Evolutionary conservation across 2,329 filamentous ascomycete genomes (phyloP).

Genomic region (Huntiella abstrusa): DNA sequence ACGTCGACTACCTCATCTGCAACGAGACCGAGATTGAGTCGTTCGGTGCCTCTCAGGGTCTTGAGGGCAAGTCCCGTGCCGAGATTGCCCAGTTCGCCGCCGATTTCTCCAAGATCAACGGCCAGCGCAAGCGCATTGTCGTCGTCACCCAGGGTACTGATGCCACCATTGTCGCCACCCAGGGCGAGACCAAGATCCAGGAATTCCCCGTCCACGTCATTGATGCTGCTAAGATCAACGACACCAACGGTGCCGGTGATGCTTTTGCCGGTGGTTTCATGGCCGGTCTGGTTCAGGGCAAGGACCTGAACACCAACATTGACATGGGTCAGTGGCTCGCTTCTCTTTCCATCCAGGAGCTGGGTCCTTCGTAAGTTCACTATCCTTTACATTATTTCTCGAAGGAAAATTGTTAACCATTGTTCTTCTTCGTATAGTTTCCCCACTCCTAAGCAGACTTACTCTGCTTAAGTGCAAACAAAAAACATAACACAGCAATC

Average conservation of each 20-base stretch:
- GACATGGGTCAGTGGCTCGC: conserved; percentile 97
- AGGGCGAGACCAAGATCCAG: conserved; percentile 50
- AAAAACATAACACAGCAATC: not conserved
- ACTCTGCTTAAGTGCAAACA: conserved; percentile 24
- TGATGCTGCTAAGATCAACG: conserved; percentile 59
- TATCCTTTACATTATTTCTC: not conserved
- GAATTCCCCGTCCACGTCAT: conserved; percentile 71
- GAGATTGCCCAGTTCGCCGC: conserved; percentile 75
- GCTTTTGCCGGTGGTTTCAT: conserved; percentile 90
- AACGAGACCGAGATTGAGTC: conserved; percentile 90
- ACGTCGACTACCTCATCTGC: conserved; percentile 91
- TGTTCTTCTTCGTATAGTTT: conserved; percentile 31
- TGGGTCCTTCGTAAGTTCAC: conserved; percentile 75
- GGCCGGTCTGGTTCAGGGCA: conserved; percentile 73
- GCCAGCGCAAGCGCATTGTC: conserved; percentile 61
- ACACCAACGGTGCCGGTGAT: conserved; percentile 93
- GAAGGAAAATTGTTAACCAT: not conserved
- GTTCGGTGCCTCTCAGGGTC: conserved; percentile 66
- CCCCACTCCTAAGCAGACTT: conserved; percentile 67
- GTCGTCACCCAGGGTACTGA: conserved; percentile 92
- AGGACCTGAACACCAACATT: conserved; percentile 57
- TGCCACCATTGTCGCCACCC: conserved; percentile 68
- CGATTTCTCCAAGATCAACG: conserved; percentile 82
- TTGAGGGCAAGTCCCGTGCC: conserved; percentile 57
- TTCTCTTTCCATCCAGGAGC: conserved; percentile 78